phyloP scores from a whole-genome alignment of 2,329 filamentous ascomycete species.

The Aspergillus amoenus region DNA sequence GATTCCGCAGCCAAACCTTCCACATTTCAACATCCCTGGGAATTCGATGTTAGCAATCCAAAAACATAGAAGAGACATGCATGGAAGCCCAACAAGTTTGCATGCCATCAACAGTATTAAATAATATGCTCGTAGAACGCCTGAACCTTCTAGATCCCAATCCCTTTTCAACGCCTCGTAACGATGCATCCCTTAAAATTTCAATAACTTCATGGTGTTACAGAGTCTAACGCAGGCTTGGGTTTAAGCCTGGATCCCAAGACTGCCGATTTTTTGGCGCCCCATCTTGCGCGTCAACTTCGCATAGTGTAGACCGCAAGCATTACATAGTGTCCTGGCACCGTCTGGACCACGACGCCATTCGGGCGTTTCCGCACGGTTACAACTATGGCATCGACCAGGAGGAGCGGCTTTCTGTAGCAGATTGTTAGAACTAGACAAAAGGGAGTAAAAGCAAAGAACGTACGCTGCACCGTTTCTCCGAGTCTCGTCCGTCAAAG shows the following conservation, averaged over 20 bases:
- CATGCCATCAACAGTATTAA: conserved; percentile 5
- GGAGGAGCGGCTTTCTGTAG: conserved; percentile 85
- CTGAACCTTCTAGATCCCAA: conserved; percentile 32
- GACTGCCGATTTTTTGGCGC: conserved; percentile 42
- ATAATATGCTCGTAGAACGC: conserved; percentile 27
- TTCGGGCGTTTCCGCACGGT: conserved; percentile 94
- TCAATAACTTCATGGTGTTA: conserved; percentile 38
- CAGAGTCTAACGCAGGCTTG: conserved; percentile 38
- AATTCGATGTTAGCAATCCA: too few relatives aligned
- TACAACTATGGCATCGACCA: conserved; percentile 95
- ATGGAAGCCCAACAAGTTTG: conserved; percentile 11
- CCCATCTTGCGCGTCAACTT: conserved; percentile 50
- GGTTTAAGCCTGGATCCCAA: conserved; percentile 46
- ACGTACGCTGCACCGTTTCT: conserved; percentile 90
- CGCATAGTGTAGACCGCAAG: conserved; percentile 74
- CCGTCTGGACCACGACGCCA: conserved; percentile 96
- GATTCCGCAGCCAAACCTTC: too few relatives aligned
- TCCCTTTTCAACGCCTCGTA: conserved; percentile 30
- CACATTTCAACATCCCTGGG: too few relatives aligned
- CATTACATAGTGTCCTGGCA: conserved; percentile 95
- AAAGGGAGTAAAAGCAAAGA: neutral
- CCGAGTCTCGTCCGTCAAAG: conserved; percentile 74
- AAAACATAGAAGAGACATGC: too few relatives aligned
- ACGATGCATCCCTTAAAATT: conserved; percentile 15
- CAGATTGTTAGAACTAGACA: conserved; percentile 26